phyloP scores from a whole-genome alignment of 163 green algal species.

The Volvox carteri region DNA sequence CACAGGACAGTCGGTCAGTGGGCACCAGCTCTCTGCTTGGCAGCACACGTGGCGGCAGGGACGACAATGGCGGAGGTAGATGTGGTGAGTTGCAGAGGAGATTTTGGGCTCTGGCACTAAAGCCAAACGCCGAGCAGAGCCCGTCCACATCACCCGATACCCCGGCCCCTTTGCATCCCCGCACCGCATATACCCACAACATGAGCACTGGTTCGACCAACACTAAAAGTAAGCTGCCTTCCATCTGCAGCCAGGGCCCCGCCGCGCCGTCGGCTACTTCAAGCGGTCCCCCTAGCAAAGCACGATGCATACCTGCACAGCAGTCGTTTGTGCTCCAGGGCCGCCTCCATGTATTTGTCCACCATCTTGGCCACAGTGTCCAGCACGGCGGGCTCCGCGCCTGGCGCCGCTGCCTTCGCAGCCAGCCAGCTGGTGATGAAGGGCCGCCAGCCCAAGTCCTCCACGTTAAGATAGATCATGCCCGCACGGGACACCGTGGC shows the following conservation, averaged over 20 bases:
- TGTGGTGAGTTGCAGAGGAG: too few relatives aligned
- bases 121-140: too few relatives aligned
- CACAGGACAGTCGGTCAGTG: constrained; percentile 79
- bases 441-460: constrained; percentile 89
- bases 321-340: constrained; percentile 84
- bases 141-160: too few relatives aligned
- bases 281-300: too few relatives aligned
- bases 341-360: constrained; percentile 87
- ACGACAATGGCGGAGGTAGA: too few relatives aligned
- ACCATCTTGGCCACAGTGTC: constrained; percentile 72
- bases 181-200: too few relatives aligned
- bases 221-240: too few relatives aligned
- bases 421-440: constrained; percentile 86
- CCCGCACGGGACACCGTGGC: constrained; percentile 88
- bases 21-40: constrained; percentile 79
- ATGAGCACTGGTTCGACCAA: too few relatives aligned
- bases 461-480: constrained; percentile 95
- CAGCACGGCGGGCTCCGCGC: constrained; percentile 43
- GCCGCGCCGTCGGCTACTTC: too few relatives aligned
- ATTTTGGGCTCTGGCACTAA: too few relatives aligned
- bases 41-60: not conserved
- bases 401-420: constrained; percentile 51
- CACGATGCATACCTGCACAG: constrained; percentile 74
- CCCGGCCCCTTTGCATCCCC: too few relatives aligned
- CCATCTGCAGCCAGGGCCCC: too few relatives aligned